phyloP scores from a whole-genome alignment of 2,329 filamentous ascomycete species.

The Grosmannia serpens region DNA sequence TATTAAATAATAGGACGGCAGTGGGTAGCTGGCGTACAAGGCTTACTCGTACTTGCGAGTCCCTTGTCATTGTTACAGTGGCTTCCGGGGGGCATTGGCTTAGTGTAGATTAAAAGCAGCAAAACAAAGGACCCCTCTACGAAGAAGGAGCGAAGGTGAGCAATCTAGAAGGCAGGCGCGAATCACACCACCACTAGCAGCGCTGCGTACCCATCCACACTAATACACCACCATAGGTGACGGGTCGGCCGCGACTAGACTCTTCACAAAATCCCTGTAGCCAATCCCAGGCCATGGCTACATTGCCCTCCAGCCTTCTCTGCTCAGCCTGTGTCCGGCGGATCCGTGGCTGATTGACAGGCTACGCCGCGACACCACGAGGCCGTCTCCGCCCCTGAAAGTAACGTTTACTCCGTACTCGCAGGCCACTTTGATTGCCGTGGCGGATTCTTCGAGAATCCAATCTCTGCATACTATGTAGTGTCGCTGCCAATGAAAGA shows the following conservation, averaged over 20 bases:
- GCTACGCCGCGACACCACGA: not conserved
- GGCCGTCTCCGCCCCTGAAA: not conserved
- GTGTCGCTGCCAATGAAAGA: not conserved
- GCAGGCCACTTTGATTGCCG: not conserved
- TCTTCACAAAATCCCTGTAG: not conserved
- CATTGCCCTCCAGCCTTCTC: constrained; percentile 4
- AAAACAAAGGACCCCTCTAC: not conserved
- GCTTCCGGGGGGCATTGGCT: not conserved
- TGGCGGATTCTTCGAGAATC: not conserved
- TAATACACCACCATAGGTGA: not conserved
- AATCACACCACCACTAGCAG: constrained; percentile 2
- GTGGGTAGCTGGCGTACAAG: not conserved
- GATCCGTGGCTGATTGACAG: constrained; percentile 7
- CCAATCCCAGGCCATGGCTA: constrained; percentile 4
- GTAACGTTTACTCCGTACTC: not conserved
- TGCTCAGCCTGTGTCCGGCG: constrained; percentile 8
- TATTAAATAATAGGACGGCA: not conserved
- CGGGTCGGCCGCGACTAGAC: not conserved
- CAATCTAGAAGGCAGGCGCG: constrained; percentile 5
- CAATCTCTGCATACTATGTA: not conserved
- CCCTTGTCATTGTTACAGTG: not conserved
- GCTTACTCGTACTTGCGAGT: not conserved
- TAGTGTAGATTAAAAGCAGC: not conserved
- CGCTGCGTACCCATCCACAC: not conserved
- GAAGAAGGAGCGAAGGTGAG: not conserved